A percentile compares a stretch with the other conserved stretches of the same genome.
phyloP scores from a whole-genome alignment of 176 grass and related monocot genomes.

The Aegilops speltoides region DNA sequence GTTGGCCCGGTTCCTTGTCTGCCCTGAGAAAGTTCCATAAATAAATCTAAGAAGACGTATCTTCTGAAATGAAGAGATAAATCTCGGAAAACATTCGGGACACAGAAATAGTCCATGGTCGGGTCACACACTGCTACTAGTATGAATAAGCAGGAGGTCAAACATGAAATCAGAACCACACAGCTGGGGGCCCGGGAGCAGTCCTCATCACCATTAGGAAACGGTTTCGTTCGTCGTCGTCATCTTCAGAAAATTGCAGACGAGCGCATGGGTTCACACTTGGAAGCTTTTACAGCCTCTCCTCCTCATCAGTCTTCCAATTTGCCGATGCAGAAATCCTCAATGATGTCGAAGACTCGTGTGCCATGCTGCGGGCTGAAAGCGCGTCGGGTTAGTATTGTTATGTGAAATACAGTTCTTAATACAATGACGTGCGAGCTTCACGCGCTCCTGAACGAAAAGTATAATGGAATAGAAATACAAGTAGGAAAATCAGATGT shows the following conservation, averaged over 20 bases:
- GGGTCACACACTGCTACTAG: slow-evolving; percentile 23
- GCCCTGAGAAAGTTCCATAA: neutral
- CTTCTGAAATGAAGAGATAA: neutral
- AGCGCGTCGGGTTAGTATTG: slow-evolving; percentile 20
- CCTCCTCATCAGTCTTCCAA: slow-evolving; percentile 41
- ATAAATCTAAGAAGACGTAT: neutral
- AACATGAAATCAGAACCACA: slow-evolving; percentile 40
- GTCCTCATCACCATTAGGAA: slow-evolving; percentile 5
- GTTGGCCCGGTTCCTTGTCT: neutral
- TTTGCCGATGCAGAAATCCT: slow-evolving; percentile 83
- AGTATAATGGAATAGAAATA: neutral
- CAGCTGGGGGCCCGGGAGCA: neutral
- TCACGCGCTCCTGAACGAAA: neutral
- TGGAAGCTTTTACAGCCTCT: neutral
- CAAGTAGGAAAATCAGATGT: neutral
- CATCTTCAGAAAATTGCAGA: slow-evolving; percentile 14
- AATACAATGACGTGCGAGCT: neutral
- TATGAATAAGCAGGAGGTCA: slow-evolving; percentile 28
- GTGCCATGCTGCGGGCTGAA: slow-evolving; percentile 82
- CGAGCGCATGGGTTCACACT: slow-evolving; percentile 34
- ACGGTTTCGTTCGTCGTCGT: neutral
- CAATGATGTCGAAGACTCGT: slow-evolving; percentile 88
- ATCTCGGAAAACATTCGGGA: neutral
- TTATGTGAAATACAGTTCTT: slow-evolving; percentile 2
- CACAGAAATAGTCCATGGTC: slow-evolving; percentile 13